Evolutionary conservation across 2,329 filamentous ascomycete genomes (phyloP).

Genomic region (Xylariaceae sp.): DNA sequence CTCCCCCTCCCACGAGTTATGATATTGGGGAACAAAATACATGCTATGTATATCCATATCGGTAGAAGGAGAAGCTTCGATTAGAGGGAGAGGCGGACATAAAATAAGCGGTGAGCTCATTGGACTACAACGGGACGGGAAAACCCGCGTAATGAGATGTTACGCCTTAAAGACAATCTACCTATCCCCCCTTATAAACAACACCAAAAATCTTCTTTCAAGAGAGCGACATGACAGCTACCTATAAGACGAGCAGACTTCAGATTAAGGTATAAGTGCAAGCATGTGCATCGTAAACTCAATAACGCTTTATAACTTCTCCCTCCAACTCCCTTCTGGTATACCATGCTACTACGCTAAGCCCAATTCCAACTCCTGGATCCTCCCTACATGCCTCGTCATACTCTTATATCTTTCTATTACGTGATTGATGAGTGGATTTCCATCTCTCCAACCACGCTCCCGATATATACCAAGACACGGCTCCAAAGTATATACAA

Average conservation of each 20-base stretch:
- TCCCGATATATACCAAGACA: neutral
- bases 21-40: no score
- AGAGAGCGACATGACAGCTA: neutral
- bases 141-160: no score
- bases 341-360: neutral
- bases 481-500: neutral
- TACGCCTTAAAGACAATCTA: no score
- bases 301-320: neutral
- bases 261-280: constrained; percentile 10
- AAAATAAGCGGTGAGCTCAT: no score
- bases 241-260: neutral
- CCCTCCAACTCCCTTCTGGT: neutral
- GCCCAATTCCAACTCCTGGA: neutral
- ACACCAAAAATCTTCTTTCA: no score
- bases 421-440: no score
- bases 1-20: no score
- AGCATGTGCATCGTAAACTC: constrained; percentile 3
- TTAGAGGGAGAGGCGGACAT: no score
- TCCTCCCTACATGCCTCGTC: neutral
- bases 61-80: no score
- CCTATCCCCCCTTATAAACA: no score
- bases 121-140: no score
- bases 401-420: neutral
- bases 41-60: no score
- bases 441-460: neutral